Base-by-base conservation (phyloP, 768 basidiomycete genomes). In the Mycena venus region DNA sequence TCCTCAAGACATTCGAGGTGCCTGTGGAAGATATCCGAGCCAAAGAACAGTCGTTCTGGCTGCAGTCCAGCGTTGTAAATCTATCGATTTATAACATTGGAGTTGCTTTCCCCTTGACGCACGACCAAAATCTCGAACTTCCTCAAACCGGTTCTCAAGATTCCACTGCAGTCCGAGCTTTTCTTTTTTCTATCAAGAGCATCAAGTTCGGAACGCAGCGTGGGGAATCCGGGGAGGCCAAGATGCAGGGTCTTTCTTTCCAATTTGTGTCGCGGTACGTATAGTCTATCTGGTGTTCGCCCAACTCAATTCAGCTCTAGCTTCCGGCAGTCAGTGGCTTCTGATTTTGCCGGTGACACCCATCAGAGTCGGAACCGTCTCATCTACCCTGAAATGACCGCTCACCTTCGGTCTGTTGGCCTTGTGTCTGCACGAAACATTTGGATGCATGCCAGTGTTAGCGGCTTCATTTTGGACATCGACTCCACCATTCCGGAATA, bases 81-180 rank as follows among this genome's bases (percentile, higher is more conserved):
- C 84, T 95, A 25, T 85, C 85, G 17, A 85, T 94, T 68, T 85
- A 86, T 32, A 91, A 93, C 76, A 87, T 99, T 40, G 97, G 97
- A n/a, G 90, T 96, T 4, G 97, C 96, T 7, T 95, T 99, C 78
- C 98, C 98, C 0, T 86, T 99, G 31, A 89, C 89, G 0, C 87
- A 92, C 65, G 89, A 91, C 66, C 87, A 88, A 73, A 88, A 90
- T 31, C 84, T 94, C 10, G 90, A 89, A 66, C 77, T 91, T 38
- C 87, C 88, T 32, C 85, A 79, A 27, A 80, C 83, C 61, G 85
- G 84, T 65, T 80, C 80, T 68, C 82, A 81, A 47, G 87, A 88
- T 64, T 83, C 81, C 21, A 75, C 82, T 11, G 84, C 90, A 36
- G 89, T 95, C 36, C 91, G 92, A 10, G 97, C 97, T 0, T 95